Base-by-base conservation (phyloP, 108 stramenopile genomes). In the Nannochloropsis gaditana region DNA sequence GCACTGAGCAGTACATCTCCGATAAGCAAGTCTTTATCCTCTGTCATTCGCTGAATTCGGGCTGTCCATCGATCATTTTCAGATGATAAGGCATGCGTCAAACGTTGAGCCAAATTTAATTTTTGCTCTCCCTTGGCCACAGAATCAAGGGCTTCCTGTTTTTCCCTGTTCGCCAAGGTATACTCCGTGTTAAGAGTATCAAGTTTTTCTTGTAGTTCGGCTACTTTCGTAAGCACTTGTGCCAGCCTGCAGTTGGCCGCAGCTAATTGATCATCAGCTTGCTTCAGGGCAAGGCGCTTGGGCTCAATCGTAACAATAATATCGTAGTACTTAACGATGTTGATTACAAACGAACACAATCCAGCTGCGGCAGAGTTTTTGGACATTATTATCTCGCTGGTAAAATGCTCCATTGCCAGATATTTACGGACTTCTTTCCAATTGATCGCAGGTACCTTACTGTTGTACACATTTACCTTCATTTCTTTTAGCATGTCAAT, bases 61-160 rank as follows among this genome's bases (percentile, higher is more conserved):
- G 87, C 92, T 2, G 90, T 93, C 94, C 94, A 95, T 11, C 94
- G 91, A n/a, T 92, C 92, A 85, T 94, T 95, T 88, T 95, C 94
- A 9, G 93, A 92, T 59, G 93, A 91, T 9, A 95, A 85, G 2
- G 94, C 94, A 45, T 84, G 86, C 10, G 94, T 95, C 21, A 95
- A 85, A 41, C 94, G 93, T 83, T 93, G 93, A 9, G 94, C 94
- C 11, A 95, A 91, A 81, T 93, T 92, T 42, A 95, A 91, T 90
- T 93, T 95, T 9, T 80, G 82, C 87, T 93, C 91, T 5, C 94
- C 93, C 42, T 84, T 84, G 43, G 90, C 91, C 42, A 94, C 93
- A 9, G 85, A 87, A 42, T 91, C 90, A 44, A 92, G 82, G 2
- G 93, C 93, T 47, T 93, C 93, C 45, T 92, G 86, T 85, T 94